A percentile compares a stretch with the other conserved stretches of the same genome.
Conservation (phyloP, 1,284 basidiomycete species). For the Apiotrichum gamsii region DNA sequence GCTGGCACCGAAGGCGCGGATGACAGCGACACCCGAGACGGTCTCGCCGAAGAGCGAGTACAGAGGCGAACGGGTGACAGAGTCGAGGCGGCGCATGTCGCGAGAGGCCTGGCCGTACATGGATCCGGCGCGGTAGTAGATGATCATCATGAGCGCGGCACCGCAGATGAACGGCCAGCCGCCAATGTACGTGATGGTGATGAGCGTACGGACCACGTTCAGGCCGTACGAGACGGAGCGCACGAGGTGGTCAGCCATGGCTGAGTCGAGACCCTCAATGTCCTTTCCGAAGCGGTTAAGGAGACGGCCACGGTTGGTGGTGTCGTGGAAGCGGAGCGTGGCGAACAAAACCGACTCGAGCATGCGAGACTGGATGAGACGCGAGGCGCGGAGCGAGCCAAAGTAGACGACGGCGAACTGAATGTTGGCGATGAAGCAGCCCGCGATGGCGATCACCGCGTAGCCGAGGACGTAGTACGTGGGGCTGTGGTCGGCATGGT, state of each 20-base stretch:
- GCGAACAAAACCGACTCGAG: slow-evolving; percentile 83
- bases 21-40: slow-evolving; percentile 70
- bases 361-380: slow-evolving; percentile 63
- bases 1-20: slow-evolving; percentile 70
- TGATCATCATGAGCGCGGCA: slow-evolving; percentile 54
- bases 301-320: slow-evolving; percentile 74
- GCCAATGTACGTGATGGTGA: slow-evolving; percentile 72
- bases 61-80: slow-evolving; percentile 79
- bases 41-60: slow-evolving; percentile 90
- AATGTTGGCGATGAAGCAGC: slow-evolving; percentile 35
- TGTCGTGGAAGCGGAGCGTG: slow-evolving; percentile 89
- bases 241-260: slow-evolving; percentile 70
- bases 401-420: slow-evolving; percentile 48
- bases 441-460: slow-evolving; percentile 50
- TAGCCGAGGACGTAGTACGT: slow-evolving; percentile 73
- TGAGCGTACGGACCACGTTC: slow-evolving; percentile 40
- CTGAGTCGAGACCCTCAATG: slow-evolving; percentile 85
- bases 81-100: slow-evolving; percentile 82
- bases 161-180: slow-evolving; percentile 66
- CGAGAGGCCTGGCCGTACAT: slow-evolving; percentile 80
- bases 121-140: slow-evolving; percentile 54
- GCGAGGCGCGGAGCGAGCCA: slow-evolving; percentile 65
- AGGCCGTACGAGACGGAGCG: slow-evolving; percentile 57
- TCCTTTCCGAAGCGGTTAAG: slow-evolving; percentile 90
- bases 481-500: slow-evolving; percentile 49